These are phyloP conservation scores for Globisporangium irregulare DNA, from an alignment of 352 stramenopile species.

Conservation along the genomic window DNA sequence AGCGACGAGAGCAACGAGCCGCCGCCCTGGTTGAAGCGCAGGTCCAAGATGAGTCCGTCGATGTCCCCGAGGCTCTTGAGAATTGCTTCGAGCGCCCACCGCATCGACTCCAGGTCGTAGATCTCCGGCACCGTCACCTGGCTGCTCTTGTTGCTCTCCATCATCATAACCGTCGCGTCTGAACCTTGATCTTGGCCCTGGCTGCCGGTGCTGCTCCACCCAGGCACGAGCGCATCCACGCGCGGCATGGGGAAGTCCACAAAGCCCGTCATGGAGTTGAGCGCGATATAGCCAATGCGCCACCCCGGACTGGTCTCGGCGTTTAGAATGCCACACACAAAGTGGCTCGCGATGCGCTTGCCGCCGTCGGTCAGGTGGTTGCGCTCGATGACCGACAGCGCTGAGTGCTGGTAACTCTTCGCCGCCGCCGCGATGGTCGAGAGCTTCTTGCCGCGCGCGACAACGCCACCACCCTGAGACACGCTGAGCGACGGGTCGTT, in stretches of 20 bases:
- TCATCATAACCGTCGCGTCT: conserved; percentile 17
- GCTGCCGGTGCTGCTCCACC: conserved; percentile 27
- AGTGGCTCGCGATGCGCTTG: conserved; percentile 55
- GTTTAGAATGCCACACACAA: conserved; percentile 71
- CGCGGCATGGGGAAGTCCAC: conserved; percentile 72
- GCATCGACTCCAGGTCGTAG: conserved; percentile 86
- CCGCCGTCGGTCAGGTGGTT: conserved; percentile 58
- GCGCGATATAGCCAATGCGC: conserved; percentile 73
- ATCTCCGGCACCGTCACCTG: conserved; percentile 61
- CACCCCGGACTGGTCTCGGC: conserved; percentile 69
- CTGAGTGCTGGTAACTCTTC: conserved; percentile 31
- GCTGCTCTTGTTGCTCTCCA: conserved; percentile 17
- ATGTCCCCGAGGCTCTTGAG: conserved; percentile 57
- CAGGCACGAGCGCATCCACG: conserved; percentile 54
- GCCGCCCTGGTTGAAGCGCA: conserved; percentile 74
- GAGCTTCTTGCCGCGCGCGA: conserved; percentile 29
- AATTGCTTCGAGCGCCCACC: conserved; percentile 82
- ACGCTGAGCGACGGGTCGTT: conserved; percentile 65
- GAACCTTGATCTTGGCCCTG: not conserved
- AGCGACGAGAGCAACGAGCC: conserved; percentile 62
- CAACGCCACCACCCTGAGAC: conserved; percentile 23
- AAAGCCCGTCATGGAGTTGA: conserved; percentile 76
- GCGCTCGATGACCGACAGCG: conserved; percentile 46
- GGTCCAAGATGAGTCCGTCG: conserved; percentile 70
- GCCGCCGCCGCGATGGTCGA: conserved; percentile 20